These are phyloP conservation scores for Nothophoma quercina DNA, from an alignment of 2,329 filamentous ascomycete species.

Conservation along the genomic window DNA sequence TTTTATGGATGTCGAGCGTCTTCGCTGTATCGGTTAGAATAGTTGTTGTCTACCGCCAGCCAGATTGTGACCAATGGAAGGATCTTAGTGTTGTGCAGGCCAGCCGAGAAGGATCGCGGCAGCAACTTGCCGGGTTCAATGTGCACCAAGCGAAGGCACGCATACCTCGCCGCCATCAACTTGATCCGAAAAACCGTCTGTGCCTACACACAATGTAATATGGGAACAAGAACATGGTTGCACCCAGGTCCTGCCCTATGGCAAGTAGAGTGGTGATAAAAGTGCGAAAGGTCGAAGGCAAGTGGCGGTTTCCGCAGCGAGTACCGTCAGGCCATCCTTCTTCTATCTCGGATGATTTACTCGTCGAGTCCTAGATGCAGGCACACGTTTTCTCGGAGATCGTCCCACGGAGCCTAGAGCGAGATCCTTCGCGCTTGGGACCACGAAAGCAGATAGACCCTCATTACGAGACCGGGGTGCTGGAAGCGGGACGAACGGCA, in stretches of 20 bases:
- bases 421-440: background rate
- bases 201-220: too few relatives aligned
- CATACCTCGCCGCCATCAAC: background rate
- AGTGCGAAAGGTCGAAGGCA: background rate
- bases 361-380: background rate
- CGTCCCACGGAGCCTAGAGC: background rate
- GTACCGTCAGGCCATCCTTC: background rate
- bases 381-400: background rate
- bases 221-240: too few relatives aligned
- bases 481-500: background rate
- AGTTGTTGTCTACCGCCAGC: background rate
- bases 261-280: too few relatives aligned
- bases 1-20: background rate
- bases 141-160: too few relatives aligned
- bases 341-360: background rate
- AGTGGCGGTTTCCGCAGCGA: background rate
- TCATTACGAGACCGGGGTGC: background rate
- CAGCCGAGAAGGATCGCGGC: too few relatives aligned
- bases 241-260: too few relatives aligned
- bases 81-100: too few relatives aligned
- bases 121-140: too few relatives aligned
- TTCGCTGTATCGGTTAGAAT: background rate
- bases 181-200: too few relatives aligned
- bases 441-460: too few relatives aligned
- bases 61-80: background rate